A percentile compares a stretch with the other conserved stretches of the same genome.
Conservation (phyloP, 495 filamentous ascomycete genomes). For the Tetracladium setigerum region DNA sequence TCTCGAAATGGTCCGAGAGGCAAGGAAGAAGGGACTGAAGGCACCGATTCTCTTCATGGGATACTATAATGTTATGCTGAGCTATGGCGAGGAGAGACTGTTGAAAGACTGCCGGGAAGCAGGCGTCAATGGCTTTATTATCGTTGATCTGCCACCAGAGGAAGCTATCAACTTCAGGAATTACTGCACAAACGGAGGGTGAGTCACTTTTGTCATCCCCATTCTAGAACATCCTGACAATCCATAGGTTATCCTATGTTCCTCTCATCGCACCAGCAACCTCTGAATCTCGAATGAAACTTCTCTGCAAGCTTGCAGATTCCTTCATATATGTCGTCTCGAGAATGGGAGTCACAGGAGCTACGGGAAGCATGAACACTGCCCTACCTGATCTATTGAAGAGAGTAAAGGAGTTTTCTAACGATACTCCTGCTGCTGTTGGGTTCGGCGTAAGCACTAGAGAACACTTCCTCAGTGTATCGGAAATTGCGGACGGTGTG, state of each 20-base stretch:
- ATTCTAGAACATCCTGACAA: neutral
- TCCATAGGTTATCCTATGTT: conserved; percentile 74
- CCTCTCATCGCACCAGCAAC: conserved; percentile 93
- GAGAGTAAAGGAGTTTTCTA: conserved; percentile 88
- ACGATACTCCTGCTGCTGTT: conserved; percentile 79
- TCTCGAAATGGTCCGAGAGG: conserved; percentile 71
- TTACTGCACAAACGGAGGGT: conserved; percentile 69
- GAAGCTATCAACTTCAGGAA: conserved; percentile 89
- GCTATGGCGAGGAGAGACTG: conserved; percentile 86
- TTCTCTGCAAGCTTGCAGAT: conserved; percentile 94
- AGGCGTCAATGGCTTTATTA: conserved; percentile 93
- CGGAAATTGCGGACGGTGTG: conserved; percentile 80
- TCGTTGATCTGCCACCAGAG: conserved; percentile 94
- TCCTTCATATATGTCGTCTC: conserved; percentile 99
- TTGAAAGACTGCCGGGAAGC: conserved; percentile 77
- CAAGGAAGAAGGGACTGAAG: conserved; percentile 65
- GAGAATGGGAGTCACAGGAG: conserved; percentile 93
- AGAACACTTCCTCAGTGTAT: conserved; percentile 85
- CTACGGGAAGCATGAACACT: conserved; percentile 69
- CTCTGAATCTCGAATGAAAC: conserved; percentile 84
- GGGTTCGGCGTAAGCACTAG: conserved; percentile 95
- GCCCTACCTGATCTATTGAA: conserved; percentile 73
- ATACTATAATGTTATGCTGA: conserved; percentile 94
- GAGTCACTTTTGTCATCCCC: conserved; percentile 22
- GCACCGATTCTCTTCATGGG: conserved; percentile 92